Percentiles rank a stretch among this genome's conserved stretches.
These are phyloP conservation scores for Dendryphion nanum DNA, from an alignment of 2,329 filamentous ascomycete genomes.

Conservation along the genomic window DNA sequence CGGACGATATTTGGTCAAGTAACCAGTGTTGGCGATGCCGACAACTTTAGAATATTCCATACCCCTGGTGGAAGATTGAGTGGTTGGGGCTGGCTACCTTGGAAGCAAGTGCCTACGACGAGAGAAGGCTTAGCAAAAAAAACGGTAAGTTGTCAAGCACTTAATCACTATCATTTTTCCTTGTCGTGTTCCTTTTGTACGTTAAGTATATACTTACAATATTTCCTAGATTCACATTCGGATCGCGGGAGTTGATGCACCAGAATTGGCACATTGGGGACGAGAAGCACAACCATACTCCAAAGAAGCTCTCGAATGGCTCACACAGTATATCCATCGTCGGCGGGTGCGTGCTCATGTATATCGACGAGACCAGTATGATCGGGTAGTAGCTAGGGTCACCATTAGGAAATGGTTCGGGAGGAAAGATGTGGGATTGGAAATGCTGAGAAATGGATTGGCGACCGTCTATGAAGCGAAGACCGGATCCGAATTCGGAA, in stretches of 20 bases:
- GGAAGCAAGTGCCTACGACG: slow-evolving; percentile 67
- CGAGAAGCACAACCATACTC: slow-evolving; percentile 80
- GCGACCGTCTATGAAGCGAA: slow-evolving; percentile 96
- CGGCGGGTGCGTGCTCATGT: slow-evolving; percentile 78
- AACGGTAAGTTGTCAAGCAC: slow-evolving; percentile 58
- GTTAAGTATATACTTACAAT: slow-evolving; percentile 8
- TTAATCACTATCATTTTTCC: not conserved
- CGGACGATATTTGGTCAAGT: slow-evolving; percentile 80
- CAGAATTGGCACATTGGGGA: slow-evolving; percentile 91
- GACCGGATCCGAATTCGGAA: slow-evolving; percentile 82
- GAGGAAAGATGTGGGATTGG: slow-evolving; percentile 77
- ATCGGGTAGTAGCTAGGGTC: slow-evolving; percentile 83
- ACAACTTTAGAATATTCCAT: slow-evolving; percentile 92
- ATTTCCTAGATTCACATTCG: slow-evolving; percentile 73
- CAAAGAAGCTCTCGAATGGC: slow-evolving; percentile 76
- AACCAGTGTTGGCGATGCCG: slow-evolving; percentile 92
- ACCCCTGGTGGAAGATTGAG: slow-evolving; percentile 84
- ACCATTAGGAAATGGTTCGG: slow-evolving; percentile 68
- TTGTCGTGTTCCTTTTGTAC: too few species aligned
- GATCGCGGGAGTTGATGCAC: slow-evolving; percentile 88
- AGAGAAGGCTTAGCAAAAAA: slow-evolving; percentile 70
- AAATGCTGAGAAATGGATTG: slow-evolving; percentile 82
- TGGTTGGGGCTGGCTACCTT: slow-evolving; percentile 88
- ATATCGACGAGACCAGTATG: slow-evolving; percentile 86
- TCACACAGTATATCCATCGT: slow-evolving; percentile 69